Evolutionary conservation across 306 rosid species (phyloP).

Genomic region (Fagus crenata): DNA sequence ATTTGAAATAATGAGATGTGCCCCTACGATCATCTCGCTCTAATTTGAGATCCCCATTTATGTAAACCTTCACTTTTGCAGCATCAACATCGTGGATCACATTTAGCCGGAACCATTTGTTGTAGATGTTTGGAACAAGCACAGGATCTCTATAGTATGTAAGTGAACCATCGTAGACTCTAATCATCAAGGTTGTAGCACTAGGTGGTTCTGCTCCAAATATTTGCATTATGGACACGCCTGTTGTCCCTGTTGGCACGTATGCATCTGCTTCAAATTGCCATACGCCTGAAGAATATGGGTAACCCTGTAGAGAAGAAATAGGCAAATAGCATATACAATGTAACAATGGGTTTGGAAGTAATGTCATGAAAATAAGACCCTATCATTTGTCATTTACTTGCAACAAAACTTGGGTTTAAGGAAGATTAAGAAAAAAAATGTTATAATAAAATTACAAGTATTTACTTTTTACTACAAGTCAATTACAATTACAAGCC

Average conservation of each 20-base stretch:
- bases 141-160: slow-evolving; percentile 28
- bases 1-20: slow-evolving; percentile 18
- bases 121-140: slow-evolving; percentile 31
- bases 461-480: no score
- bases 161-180: slow-evolving; percentile 44
- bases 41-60: slow-evolving; percentile 17
- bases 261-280: slow-evolving; percentile 54
- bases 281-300: slow-evolving; percentile 47
- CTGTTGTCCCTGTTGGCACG: slow-evolving; percentile 42
- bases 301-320: slow-evolving; percentile 31
- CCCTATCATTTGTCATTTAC: no score
- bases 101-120: slow-evolving; percentile 42
- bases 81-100: slow-evolving; percentile 47
- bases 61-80: slow-evolving; percentile 42
- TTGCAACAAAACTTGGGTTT: no score
- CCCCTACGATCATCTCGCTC: slow-evolving; percentile 33
- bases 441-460: no score
- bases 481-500: no score
- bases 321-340: no score
- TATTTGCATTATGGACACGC: slow-evolving; percentile 49
- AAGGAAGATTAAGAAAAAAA: no score
- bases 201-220: slow-evolving; percentile 44
- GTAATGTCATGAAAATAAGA: no score
- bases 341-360: no score
- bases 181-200: slow-evolving; percentile 41